These are phyloP conservation scores for Mycena indigotica DNA, from an alignment of 768 basidiomycete genomes.

Conservation along the genomic window DNA sequence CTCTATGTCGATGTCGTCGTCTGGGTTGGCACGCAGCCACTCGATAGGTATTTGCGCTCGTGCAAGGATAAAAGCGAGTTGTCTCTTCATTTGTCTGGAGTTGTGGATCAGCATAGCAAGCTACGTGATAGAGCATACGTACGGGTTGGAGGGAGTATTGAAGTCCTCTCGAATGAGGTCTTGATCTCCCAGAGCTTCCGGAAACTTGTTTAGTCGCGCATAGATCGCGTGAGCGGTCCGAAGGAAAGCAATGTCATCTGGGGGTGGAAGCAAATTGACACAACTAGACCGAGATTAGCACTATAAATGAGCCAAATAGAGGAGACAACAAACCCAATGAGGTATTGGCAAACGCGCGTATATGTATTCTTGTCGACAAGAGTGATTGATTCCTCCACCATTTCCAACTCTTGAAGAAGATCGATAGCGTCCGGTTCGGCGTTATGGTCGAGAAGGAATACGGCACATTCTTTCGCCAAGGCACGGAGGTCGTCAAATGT, in stretches of 20 bases:
- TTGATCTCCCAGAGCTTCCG: constrained; percentile 86
- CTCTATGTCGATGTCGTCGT: constrained; percentile 57
- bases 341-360: constrained; percentile 89
- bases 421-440: constrained; percentile 99
- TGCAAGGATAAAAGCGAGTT: constrained; percentile 91
- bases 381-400: constrained; percentile 73
- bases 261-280: constrained; percentile 86
- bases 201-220: constrained; percentile 81
- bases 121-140: neutral
- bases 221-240: constrained; percentile 89
- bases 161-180: constrained; percentile 86
- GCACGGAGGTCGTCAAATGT: constrained; percentile 73
- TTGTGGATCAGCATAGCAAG: neutral
- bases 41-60: constrained; percentile 89
- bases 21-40: constrained; percentile 74
- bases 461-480: constrained; percentile 82
- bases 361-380: constrained; percentile 89
- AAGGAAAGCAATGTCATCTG: constrained; percentile 90
- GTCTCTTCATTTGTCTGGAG: constrained; percentile 75
- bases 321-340: constrained; percentile 71
- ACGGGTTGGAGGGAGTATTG: constrained; percentile 85
- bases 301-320: neutral
- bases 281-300: constrained; percentile 52
- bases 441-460: constrained; percentile 89
- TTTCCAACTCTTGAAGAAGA: constrained; percentile 90